Evolutionary conservation across 345 rosid genomes (phyloP).

Genomic region (Noccaea bulbosa): DNA sequence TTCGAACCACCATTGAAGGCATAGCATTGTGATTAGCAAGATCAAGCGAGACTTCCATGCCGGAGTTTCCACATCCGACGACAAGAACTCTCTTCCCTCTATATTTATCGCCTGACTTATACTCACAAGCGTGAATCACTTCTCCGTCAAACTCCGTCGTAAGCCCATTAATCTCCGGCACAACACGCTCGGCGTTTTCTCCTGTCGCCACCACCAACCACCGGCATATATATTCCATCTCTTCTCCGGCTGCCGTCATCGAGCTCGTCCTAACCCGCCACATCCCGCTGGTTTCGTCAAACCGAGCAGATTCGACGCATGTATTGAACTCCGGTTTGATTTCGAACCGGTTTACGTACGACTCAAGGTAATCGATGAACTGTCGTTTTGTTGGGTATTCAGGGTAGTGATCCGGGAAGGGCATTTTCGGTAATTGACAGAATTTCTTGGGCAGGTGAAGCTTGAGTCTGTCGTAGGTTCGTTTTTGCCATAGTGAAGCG

Average conservation of each 20-base stretch:
- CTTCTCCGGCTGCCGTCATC: conserved; percentile 43
- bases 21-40: conserved; percentile 73
- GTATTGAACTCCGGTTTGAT: conserved; percentile 79
- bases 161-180: conserved; percentile 75
- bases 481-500: conserved; percentile 57
- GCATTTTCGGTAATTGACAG: conserved; percentile 56
- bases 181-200: conserved; percentile 79
- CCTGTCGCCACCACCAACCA: conserved; percentile 99
- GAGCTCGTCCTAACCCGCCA: conserved; percentile 68
- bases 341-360: conserved; percentile 61
- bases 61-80: conserved; percentile 95
- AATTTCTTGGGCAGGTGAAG: conserved; percentile 60
- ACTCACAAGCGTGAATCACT: conserved; percentile 65
- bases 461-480: conserved; percentile 55
- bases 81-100: conserved; percentile 74
- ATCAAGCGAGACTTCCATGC: conserved; percentile 95
- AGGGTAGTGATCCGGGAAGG: conserved; percentile 54
- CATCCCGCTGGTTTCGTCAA: conserved; percentile 76
- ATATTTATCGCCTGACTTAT: conserved; percentile 78
- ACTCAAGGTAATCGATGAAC: conserved; percentile 59
- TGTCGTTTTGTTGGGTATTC: conserved; percentile 57
- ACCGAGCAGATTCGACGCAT: conserved; percentile 73
- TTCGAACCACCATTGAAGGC: conserved; percentile 80
- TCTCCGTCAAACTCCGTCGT: conserved; percentile 63
- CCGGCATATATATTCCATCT: conserved; percentile 79